A percentile compares a stretch with the other conserved stretches of the same genome.
Conservation (phyloP, 1,284 basidiomycete genomes). For the Ceratobasidium sp. region DNA sequence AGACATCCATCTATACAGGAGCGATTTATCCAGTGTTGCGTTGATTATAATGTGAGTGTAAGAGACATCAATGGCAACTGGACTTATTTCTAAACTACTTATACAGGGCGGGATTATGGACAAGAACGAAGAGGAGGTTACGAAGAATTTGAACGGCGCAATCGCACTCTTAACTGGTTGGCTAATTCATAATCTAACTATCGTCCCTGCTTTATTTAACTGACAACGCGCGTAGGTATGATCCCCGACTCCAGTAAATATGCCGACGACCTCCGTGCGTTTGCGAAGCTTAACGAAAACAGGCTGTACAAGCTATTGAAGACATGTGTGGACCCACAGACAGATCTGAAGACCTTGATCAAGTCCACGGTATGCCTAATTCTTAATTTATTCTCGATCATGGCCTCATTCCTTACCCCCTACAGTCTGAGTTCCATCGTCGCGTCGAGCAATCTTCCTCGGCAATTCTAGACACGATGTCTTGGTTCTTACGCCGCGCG, state of each 20-base stretch:
- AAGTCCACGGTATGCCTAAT: conserved; percentile 73
- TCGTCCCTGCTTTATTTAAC: background rate
- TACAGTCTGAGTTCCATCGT: conserved; percentile 77
- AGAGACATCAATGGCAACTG: background rate
- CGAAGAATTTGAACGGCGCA: conserved; percentile 63
- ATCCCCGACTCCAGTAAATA: conserved; percentile 81
- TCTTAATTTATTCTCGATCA: background rate
- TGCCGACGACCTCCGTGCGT: conserved; percentile 79
- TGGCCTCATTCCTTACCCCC: conserved; percentile 8
- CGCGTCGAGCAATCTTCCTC: conserved; percentile 78
- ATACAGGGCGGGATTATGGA: conserved; percentile 86
- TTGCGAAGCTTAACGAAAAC: conserved; percentile 88
- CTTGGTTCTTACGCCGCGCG: conserved; percentile 75
- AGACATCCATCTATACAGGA: conserved; percentile 74
- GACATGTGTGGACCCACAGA: conserved; percentile 82
- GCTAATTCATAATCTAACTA: conserved; percentile 46
- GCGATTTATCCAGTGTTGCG: conserved; percentile 73
- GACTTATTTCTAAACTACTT: background rate
- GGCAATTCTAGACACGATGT: conserved; percentile 74
- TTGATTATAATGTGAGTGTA: conserved; percentile 80
- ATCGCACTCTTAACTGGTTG: conserved; percentile 71
- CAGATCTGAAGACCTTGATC: conserved; percentile 81
- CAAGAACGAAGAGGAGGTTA: conserved; percentile 72
- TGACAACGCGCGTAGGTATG: conserved; percentile 54
- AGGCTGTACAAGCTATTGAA: conserved; percentile 87